A percentile compares a stretch with the other conserved stretches of the same genome.
Conservation (phyloP, 23 red algal genomes). For the Gracilaria gracilis region DNA sequence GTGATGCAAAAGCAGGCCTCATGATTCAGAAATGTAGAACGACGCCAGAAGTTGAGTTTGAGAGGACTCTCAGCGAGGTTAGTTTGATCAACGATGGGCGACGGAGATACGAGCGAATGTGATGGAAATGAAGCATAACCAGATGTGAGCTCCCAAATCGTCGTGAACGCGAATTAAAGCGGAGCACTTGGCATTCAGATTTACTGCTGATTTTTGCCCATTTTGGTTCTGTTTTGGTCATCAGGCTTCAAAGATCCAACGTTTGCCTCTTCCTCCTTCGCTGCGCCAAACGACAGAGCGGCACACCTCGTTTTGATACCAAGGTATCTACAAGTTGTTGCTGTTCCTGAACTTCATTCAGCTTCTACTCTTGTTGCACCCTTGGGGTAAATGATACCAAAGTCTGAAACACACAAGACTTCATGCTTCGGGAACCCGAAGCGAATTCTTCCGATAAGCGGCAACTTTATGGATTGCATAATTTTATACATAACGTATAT, state of each 20-base stretch:
- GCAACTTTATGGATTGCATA: background rate
- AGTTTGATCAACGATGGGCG: no score
- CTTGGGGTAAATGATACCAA: no score
- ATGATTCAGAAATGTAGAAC: background rate
- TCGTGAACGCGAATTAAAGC: slow-evolving; percentile 24
- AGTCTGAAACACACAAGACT: no score
- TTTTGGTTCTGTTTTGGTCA: background rate
- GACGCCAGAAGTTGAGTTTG: no score
- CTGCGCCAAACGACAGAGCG: background rate
- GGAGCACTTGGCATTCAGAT: slow-evolving; percentile 23
- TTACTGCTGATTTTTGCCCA: background rate
- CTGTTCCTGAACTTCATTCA: no score
- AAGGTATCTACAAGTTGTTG: no score
- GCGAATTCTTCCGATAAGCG: background rate
- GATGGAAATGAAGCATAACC: background rate
- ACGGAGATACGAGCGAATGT: background rate
- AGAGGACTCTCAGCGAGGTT: no score
- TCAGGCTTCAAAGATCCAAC: no score
- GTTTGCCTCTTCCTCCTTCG: background rate
- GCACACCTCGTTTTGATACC: no score
- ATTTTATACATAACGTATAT: background rate
- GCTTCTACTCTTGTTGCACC: no score
- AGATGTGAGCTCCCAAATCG: slow-evolving; percentile 15
- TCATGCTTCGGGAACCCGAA: background rate
- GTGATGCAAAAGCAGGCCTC: slow-evolving; percentile 27